Base-by-base conservation (phyloP, 345 rosid genomes). In the Clausena lansium region DNA sequence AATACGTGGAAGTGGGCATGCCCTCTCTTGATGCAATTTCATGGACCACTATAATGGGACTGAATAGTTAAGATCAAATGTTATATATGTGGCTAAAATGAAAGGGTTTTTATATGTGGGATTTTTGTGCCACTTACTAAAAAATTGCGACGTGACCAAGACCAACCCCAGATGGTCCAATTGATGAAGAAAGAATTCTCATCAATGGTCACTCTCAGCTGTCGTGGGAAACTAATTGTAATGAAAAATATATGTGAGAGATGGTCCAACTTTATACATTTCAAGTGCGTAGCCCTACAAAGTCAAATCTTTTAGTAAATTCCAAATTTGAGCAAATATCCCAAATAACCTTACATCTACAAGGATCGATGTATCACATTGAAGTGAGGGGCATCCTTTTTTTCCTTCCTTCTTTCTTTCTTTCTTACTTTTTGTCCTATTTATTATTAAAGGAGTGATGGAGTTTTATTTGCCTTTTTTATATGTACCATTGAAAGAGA, bases 121-220 rank as follows among this genome's bases (percentile, higher is more conserved):
- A 41, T 70, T 33, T 58, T 30, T 17, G 38, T 25, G 22, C 81
- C 83, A 78, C 80, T 45, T 4, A 3, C 78, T 76, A 76, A 13
- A 45, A 65, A 33, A 35, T 54, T 24, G 14, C 38, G 80, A 80
- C 66, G 33, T 70, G 71, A 59, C 67, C 74, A 76, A 73, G 71
- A 59, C 67, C 74, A 76, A 73, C 57, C 57, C 62, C 73, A 60
- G 20, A 32, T 71, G 71, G 71, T 63, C 84, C 88, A 77, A 70
- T 79, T 62, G 76, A 24, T 25, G 25, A 45, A 45, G 50, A 13
- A 61, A 11, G 76, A 76, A 57, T 76, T 79, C 57, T 70, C n/a
- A 33, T 55, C 5, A 32, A 4, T 79, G 74, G 36, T 30, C 76
- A 5, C 19, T 2, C 15, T 70, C 79, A 32, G 39, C 7, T 64